Evolutionary conservation across 192 early-diverging fungal species (phyloP).

Genomic region (Chytriomyces confervae): DNA sequence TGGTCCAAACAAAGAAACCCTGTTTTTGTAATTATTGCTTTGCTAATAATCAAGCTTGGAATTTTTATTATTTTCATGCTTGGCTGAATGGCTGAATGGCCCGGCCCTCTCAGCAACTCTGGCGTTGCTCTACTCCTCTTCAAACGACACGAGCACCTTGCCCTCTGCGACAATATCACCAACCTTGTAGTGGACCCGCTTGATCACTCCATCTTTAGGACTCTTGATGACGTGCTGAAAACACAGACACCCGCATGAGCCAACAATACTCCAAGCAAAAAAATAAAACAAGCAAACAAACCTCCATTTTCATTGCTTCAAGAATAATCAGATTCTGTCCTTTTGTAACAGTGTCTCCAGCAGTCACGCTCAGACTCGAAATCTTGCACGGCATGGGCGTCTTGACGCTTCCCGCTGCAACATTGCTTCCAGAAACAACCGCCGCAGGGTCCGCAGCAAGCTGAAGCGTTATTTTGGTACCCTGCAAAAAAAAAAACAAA

Average conservation of each 20-base stretch:
- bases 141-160: constrained; percentile 78
- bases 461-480: constrained; percentile 30
- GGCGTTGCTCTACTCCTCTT: constrained; percentile 30
- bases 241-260: background rate
- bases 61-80: background rate
- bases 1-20: background rate
- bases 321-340: constrained; percentile 82
- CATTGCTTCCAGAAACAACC: constrained; percentile 13
- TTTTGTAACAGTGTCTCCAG: constrained; percentile 81
- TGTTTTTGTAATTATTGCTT: background rate
- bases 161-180: constrained; percentile 90
- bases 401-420: constrained; percentile 66
- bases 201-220: constrained; percentile 73
- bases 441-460: constrained; percentile 26
- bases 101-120: background rate
- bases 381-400: constrained; percentile 99
- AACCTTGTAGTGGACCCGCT: constrained; percentile 77
- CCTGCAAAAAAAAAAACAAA: constrained; percentile 7
- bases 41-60: background rate
- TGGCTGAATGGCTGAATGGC: no score
- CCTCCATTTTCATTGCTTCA: constrained; percentile 99
- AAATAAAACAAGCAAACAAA: constrained; percentile 24
- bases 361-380: constrained; percentile 74
- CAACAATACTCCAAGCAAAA: background rate
- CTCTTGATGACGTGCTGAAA: constrained; percentile 81